Evolutionary conservation across 129 eudicot genomes (phyloP).

Genomic region (Helianthus annuus): HanXRQr2.0-SUNRISE NC_035443.2:88227961-88228460

Average conservation of each 20-base stretch:
- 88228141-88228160: slow-evolving; percentile 76
- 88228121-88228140: slow-evolving; percentile 65
- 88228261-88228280: slow-evolving; percentile 28
- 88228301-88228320: slow-evolving; percentile 1
- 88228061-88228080: slow-evolving; percentile 73
- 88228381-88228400: no score
- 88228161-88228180: slow-evolving; percentile 58
- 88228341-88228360: neutral
- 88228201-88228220: neutral
- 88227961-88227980: slow-evolving; percentile 70
- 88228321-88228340: neutral
- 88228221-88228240: neutral
- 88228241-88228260: slow-evolving; percentile 42
- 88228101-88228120: slow-evolving; percentile 67
- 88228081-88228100: slow-evolving; percentile 76
- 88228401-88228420: no score
- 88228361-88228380: no score
- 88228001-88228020: slow-evolving; percentile 71
- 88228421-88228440: no score
- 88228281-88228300: slow-evolving; percentile 21
- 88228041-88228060: slow-evolving; percentile 76
- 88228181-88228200: slow-evolving; percentile 44
- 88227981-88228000: slow-evolving; percentile 71
- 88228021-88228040: slow-evolving; percentile 72
- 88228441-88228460: no score